Evolutionary conservation across 2,329 filamentous ascomycete genomes (phyloP).

Genomic region (Dothideomycetes sp.): DNA sequence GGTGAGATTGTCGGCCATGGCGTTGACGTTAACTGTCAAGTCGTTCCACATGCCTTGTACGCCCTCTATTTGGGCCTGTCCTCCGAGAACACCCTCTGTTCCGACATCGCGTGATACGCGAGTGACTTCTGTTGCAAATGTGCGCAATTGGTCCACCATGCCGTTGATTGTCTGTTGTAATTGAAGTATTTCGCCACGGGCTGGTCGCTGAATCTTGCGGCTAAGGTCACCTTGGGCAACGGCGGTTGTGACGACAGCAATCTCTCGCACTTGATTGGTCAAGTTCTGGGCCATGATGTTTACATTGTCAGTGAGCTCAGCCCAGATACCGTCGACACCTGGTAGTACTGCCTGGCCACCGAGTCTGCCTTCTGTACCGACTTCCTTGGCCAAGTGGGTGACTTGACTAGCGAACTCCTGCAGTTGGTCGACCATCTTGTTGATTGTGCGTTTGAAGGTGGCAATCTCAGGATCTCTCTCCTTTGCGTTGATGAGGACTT

Average conservation of each 20-base stretch:
- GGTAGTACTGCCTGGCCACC: conserved; percentile 90
- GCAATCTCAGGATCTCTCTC: conserved; percentile 98
- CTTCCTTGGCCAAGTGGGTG: conserved; percentile 84
- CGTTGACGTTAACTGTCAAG: conserved; percentile 45
- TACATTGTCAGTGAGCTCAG: conserved; percentile 75
- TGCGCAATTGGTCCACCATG: conserved; percentile 57
- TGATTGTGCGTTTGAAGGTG: conserved; percentile 95
- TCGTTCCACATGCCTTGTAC: conserved; percentile 59
- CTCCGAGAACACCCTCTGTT: conserved; percentile 52
- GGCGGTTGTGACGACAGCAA: conserved; percentile 90
- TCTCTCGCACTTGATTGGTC: conserved; percentile 94
- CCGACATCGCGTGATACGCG: conserved; percentile 55
- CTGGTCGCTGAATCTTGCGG: conserved; percentile 91
- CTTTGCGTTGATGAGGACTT: conserved; percentile 87
- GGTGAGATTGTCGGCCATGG: conserved; percentile 43
- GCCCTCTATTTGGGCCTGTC: conserved; percentile 53
- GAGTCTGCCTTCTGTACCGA: conserved; percentile 89
- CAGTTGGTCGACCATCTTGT: conserved; percentile 97
- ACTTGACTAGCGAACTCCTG: conserved; percentile 96
- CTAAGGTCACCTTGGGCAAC: conserved; percentile 90
- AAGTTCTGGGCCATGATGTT: conserved; percentile 99
- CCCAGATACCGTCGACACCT: conserved; percentile 94
- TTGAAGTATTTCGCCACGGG: conserved; percentile 86
- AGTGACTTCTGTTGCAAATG: conserved; percentile 54
- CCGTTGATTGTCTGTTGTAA: conserved; percentile 78